A percentile compares a stretch with the other conserved stretches of the same genome.
Conservation (phyloP, 108 stramenopile genomes). For the Fragilariopsis cylindrus region DNA sequence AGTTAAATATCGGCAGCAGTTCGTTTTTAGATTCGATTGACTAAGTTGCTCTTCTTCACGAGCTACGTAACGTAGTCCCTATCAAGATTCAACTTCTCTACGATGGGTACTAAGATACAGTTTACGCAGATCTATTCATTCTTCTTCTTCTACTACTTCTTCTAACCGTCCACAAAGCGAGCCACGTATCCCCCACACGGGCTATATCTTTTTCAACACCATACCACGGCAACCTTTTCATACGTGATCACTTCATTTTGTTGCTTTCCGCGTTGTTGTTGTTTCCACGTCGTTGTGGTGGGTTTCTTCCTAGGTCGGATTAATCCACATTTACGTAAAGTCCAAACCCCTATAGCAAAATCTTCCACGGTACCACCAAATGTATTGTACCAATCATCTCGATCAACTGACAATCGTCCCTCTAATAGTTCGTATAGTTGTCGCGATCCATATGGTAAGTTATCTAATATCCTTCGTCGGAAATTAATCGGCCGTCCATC, state of each 20-base stretch:
- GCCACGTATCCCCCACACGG: no score
- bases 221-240: slow-evolving; percentile 36
- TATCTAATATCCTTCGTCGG: slow-evolving; percentile 16
- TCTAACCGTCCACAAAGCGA: no score
- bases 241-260: slow-evolving; percentile 8
- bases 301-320: slow-evolving; percentile 20
- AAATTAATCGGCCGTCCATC: neutral
- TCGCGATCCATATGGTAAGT: slow-evolving; percentile 17
- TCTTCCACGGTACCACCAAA: slow-evolving; percentile 29
- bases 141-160: no score
- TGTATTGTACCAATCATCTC: slow-evolving; percentile 35
- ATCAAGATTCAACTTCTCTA: no score
- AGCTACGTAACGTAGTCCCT: no score
- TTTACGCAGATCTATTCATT: no score
- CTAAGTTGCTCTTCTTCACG: no score
- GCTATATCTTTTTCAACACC: slow-evolving; percentile 11
- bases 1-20: no score
- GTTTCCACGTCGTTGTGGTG: neutral
- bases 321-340: slow-evolving; percentile 20
- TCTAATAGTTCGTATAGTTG: slow-evolving; percentile 25
- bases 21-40: no score
- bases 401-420: slow-evolving; percentile 20
- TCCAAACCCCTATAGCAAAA: slow-evolving; percentile 37
- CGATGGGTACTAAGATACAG: no score
- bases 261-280: neutral